Percentiles rank a stretch among this genome's conserved stretches.
phyloP scores from a whole-genome alignment of 2,329 filamentous ascomycete species.

The Colletotrichum karsti region DNA sequence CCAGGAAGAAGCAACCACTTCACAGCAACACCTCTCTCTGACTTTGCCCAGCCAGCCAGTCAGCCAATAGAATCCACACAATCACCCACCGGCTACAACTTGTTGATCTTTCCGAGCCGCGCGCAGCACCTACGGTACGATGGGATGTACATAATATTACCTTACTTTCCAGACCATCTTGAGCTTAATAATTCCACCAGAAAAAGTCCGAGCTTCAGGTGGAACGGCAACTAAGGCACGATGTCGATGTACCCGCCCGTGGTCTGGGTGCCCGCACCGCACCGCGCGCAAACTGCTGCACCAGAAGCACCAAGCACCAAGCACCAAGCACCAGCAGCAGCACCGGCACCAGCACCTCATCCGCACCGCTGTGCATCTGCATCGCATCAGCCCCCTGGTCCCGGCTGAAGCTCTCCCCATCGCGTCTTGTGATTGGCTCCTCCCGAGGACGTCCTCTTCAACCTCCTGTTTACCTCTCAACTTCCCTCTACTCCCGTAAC shows the following conservation, averaged over 20 bases:
- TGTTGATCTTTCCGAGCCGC: not conserved
- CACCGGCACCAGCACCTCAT: not conserved
- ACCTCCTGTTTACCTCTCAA: slow-evolving; percentile 30
- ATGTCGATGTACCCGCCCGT: not conserved
- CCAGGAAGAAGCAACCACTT: not conserved
- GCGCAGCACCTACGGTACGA: too few relatives aligned
- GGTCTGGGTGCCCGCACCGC: slow-evolving; percentile 14
- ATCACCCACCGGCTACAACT: not conserved
- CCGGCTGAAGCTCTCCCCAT: slow-evolving; percentile 28
- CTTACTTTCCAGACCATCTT: not conserved
- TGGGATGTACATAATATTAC: too few relatives aligned
- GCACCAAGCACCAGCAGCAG: too few relatives aligned
- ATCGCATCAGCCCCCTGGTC: slow-evolving; percentile 31
- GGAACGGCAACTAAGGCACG: not conserved
- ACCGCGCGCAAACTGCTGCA: slow-evolving; percentile 20
- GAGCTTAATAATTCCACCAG: slow-evolving; percentile 2
- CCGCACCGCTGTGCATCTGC: slow-evolving; percentile 10
- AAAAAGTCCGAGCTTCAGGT: not conserved
- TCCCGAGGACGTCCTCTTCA: slow-evolving; percentile 22
- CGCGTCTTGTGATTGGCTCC: slow-evolving; percentile 24
- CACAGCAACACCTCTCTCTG: too few relatives aligned
- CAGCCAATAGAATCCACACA: not conserved
- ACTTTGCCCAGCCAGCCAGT: not conserved
- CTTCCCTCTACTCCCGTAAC: slow-evolving; percentile 20
- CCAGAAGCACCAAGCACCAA: not conserved